A percentile compares a stretch with the other conserved stretches of the same genome.
These are phyloP conservation scores for Talaromyces sp. DNA, from an alignment of 2,329 filamentous ascomycete genomes.

Conservation along the genomic window DNA sequence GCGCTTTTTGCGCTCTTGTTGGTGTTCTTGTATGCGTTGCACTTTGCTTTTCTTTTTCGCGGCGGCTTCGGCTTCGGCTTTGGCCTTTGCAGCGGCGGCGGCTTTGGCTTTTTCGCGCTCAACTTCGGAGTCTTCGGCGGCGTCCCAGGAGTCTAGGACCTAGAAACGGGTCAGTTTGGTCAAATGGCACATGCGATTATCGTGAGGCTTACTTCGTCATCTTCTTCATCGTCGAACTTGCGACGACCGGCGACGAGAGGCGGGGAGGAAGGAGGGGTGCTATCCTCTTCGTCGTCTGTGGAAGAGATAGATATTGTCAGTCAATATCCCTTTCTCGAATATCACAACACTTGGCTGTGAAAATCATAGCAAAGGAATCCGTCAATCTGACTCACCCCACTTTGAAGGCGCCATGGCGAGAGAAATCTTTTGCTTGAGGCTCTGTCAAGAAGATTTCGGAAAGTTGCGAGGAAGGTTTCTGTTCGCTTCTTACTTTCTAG, in stretches of 20 bases:
- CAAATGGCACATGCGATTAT: neutral
- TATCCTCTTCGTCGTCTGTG: constrained; percentile 49
- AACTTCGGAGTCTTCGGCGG: constrained; percentile 91
- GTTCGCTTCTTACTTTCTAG: neutral
- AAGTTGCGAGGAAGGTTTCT: neutral
- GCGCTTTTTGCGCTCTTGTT: constrained; percentile 60
- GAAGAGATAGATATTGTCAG: constrained; percentile 7
- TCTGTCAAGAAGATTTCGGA: neutral
- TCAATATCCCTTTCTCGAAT: neutral
- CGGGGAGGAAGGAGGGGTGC: constrained; percentile 46
- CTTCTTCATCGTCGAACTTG: constrained; percentile 88
- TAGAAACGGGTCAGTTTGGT: constrained; percentile 36
- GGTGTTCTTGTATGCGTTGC: constrained; percentile 78
- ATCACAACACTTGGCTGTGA: neutral
- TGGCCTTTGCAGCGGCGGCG: constrained; percentile 79
- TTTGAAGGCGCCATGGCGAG: constrained; percentile 47
- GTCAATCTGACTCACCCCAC: constrained; percentile 44
- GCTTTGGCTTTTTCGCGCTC: constrained; percentile 94
- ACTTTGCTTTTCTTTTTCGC: constrained; percentile 88
- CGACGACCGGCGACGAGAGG: constrained; percentile 49
- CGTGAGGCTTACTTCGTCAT: constrained; percentile 57
- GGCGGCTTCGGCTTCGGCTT: constrained; percentile 81
- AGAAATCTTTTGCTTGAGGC: neutral
- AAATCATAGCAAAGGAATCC: neutral
- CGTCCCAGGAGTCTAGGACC: constrained; percentile 96